Evolutionary conservation across 139 green algal genomes (phyloP).

Genomic region (Chlorella vulgaris): DNA sequence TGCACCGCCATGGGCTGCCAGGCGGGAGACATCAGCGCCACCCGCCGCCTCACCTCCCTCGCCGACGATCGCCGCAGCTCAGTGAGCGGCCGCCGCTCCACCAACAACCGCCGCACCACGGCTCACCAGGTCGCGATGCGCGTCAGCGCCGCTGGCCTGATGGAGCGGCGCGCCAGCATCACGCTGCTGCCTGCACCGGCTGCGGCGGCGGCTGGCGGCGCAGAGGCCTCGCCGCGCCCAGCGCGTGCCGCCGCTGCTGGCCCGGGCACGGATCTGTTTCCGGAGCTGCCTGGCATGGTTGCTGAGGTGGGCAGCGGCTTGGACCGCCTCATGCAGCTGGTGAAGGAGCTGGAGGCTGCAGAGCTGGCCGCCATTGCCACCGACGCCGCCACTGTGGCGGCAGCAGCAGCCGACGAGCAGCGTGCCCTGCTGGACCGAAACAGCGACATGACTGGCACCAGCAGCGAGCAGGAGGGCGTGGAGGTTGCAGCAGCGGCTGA

Average conservation of each 20-base stretch:
- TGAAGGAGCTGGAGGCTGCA: constrained; percentile 19
- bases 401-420: too few relatives aligned
- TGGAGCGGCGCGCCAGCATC: neutral
- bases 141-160: constrained; percentile 8
- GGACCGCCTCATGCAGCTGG: constrained; percentile 42
- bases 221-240: too few relatives aligned
- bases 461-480: neutral
- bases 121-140: neutral
- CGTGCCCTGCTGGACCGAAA: too few relatives aligned
- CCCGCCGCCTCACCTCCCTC: neutral
- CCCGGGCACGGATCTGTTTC: constrained; percentile 71
- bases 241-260: constrained; percentile 35
- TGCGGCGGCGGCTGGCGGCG: too few relatives aligned
- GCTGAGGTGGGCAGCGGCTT: constrained; percentile 43
- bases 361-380: neutral
- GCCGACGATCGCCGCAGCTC: neutral
- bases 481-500: too few relatives aligned
- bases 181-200: constrained; percentile 13
- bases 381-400: neutral
- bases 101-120: constrained; percentile 19
- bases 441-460: neutral
- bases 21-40: neutral
- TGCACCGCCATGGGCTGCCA: constrained; percentile 13
- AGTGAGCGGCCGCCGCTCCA: neutral
- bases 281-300: constrained; percentile 58